phyloP scores from a whole-genome alignment of 2,329 filamentous ascomycete species.

The Neofusicoccum umdonicola region DNA sequence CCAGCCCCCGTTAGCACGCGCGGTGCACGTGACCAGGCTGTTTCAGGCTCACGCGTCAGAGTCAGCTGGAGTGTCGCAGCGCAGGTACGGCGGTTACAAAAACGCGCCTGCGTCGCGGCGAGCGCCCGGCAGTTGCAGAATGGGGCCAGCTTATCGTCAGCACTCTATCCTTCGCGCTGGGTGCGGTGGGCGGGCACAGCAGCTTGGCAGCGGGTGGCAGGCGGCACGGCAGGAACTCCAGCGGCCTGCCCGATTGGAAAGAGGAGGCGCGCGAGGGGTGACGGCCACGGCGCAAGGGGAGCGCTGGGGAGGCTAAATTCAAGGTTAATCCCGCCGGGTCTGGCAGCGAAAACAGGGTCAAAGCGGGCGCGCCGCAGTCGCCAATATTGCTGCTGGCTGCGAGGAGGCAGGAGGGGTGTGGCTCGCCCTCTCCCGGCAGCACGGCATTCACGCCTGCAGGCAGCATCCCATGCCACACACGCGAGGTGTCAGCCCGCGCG shows the following conservation, averaged over 20 bases:
- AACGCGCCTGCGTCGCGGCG: neutral
- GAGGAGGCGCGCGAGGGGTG: neutral
- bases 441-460: conserved; percentile 1
- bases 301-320: conserved; percentile 7
- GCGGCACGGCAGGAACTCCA: neutral
- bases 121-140: neutral
- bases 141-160: neutral
- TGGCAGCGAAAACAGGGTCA: neutral
- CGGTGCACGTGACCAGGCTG: neutral
- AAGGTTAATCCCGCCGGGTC: conserved; percentile 3
- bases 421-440: neutral
- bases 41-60: conserved; percentile 12
- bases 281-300: neutral
- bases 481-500: conserved; percentile 10
- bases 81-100: conserved; percentile 13
- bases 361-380: neutral
- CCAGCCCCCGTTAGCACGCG: neutral
- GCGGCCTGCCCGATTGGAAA: neutral
- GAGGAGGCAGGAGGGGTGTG: neutral
- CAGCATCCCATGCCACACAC: neutral
- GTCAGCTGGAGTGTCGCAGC: conserved; percentile 2
- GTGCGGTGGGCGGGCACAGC: neutral
- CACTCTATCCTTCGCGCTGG: neutral
- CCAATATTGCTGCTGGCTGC: neutral
- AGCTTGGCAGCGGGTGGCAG: neutral